Evolutionary conservation across 1,284 basidiomycete species (phyloP).

Genomic region (Irpex lacteus): DNA sequence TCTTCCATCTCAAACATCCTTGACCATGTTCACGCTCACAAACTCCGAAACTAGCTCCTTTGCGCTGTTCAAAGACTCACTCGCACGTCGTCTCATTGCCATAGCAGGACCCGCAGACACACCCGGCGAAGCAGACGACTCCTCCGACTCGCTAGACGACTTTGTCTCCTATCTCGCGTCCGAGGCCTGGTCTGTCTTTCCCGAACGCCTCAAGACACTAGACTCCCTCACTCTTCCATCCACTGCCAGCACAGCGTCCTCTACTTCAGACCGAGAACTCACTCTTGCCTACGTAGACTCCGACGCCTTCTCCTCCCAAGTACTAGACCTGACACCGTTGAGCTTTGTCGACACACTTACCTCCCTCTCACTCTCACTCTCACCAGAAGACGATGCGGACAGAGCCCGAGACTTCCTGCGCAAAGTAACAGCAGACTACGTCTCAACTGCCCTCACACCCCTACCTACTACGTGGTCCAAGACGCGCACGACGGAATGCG

Average conservation of each 20-base stretch:
- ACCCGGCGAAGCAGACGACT: not conserved
- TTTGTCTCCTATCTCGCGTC: slow-evolving; percentile 48
- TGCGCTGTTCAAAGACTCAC: slow-evolving; percentile 40
- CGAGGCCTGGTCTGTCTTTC: slow-evolving; percentile 38
- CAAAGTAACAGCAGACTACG: slow-evolving; percentile 39
- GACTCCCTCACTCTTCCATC: too few relatives aligned
- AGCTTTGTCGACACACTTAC: slow-evolving; percentile 46
- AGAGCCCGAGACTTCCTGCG: slow-evolving; percentile 37
- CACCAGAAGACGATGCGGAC: slow-evolving; percentile 33
- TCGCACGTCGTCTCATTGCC: slow-evolving; percentile 41
- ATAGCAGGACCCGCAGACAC: slow-evolving; percentile 20
- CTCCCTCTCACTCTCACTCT: slow-evolving; percentile 35
- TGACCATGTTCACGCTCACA: not conserved
- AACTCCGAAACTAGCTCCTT: not conserved
- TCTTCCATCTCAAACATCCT: too few relatives aligned
- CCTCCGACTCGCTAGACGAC: slow-evolving; percentile 39
- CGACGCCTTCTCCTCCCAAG: not conserved
- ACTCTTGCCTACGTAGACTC: not conserved
- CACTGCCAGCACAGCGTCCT: not conserved
- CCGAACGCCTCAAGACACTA: not conserved
- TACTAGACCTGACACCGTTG: slow-evolving; percentile 28
- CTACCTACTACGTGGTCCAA: slow-evolving; percentile 45
- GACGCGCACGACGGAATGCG: slow-evolving; percentile 49
- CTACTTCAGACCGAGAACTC: not conserved
- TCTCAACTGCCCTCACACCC: slow-evolving; percentile 37